A percentile compares a stretch with the other conserved stretches of the same genome.
Evolutionary conservation across 768 basidiomycete genomes (phyloP).

Genomic region (Thelephora ganbajun): DNA sequence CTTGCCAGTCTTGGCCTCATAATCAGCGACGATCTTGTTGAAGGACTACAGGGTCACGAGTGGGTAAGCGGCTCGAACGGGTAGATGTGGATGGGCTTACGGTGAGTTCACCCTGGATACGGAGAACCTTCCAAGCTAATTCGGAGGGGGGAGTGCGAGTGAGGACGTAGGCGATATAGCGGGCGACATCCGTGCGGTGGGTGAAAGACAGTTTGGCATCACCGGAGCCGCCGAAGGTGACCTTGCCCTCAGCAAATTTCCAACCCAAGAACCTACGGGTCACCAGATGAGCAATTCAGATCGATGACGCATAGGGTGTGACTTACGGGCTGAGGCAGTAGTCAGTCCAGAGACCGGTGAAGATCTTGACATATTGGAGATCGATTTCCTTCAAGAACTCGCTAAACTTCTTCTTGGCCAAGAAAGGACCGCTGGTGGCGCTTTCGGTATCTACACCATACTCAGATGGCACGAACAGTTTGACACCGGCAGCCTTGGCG

Average conservation of each 20-base stretch:
- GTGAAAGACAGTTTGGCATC: constrained; percentile 7
- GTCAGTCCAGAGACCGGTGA: constrained; percentile 7
- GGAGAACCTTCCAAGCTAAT: constrained; percentile 4
- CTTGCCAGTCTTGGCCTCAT: constrained; percentile 6
- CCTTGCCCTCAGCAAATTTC: constrained; percentile 7
- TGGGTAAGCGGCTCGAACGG: not conserved
- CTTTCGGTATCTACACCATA: constrained; percentile 9
- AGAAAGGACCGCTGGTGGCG: constrained; percentile 1
- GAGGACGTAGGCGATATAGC: constrained; percentile 10
- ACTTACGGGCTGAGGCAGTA: constrained; percentile 5
- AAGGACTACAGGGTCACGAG: constrained; percentile 2
- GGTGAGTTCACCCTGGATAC: constrained; percentile 4
- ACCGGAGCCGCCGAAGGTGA: constrained; percentile 8
- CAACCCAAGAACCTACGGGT: constrained; percentile 1
- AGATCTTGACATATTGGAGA: constrained; percentile 10
- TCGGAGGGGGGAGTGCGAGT: constrained; percentile 5
- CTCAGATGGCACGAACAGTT: constrained; percentile 19
- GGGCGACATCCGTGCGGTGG: constrained; percentile 9
- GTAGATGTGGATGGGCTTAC: not conserved
- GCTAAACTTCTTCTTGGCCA: constrained; percentile 5
- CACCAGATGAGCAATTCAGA: not conserved
- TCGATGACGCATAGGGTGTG: not conserved
- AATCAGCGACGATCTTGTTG: constrained; percentile 9
- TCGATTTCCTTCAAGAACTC: constrained; percentile 7
- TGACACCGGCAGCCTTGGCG: constrained; percentile 16